Base-by-base conservation (phyloP, 225 moss, liverwort and hornwort species). In the Pleurozium schreberi region DNA sequence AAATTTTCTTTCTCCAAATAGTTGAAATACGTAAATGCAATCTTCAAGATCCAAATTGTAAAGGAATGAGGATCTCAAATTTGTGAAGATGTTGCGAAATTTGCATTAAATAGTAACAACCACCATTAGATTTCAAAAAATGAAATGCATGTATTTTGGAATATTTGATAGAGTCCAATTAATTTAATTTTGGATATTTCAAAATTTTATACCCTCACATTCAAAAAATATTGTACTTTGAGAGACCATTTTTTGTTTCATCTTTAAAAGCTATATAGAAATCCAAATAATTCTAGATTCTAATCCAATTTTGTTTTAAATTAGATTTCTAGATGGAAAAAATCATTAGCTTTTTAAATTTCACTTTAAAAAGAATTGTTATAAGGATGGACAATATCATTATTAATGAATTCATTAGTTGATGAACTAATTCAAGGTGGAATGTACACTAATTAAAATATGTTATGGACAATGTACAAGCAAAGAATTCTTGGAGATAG, bases 21-120 rank as follows among this genome's bases (percentile, higher is more conserved):
- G 1, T 31, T 49, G 7, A 12, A 49, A 75, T 28, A 11, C 0
- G 1, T 18, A 4, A 6, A 47, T 0, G 1, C 1, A 31, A 18
- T 75, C 0, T 12, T 0, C 1, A 0, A 49, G 0, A 75, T 75
- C 4, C 3, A 75, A 33, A 49, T 11, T 75, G 2, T 11, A 33
- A 75, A 49, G 7, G 12, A 75, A 31, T 0, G 31, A 33, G 1
- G 4, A 49, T 75, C 2, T 19, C 11, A 20, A 31, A 4, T 31
- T 49, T 75, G 20, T 49, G 7, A 74, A 2, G 11, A 47, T 31
- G 7, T 2, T 47, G 1, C 3, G 28, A 45, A 30, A 30, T 0
- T 18, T 30, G 18, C 11, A 47, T 74, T 0, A 11, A n/a, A n/a
- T n/a, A n/a, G 0, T 19, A 49, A 33, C 2, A 75, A 19, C 7